These are phyloP conservation scores for Boletales sp. DNA, from an alignment of 768 basidiomycete species.

Conservation along the genomic window DNA sequence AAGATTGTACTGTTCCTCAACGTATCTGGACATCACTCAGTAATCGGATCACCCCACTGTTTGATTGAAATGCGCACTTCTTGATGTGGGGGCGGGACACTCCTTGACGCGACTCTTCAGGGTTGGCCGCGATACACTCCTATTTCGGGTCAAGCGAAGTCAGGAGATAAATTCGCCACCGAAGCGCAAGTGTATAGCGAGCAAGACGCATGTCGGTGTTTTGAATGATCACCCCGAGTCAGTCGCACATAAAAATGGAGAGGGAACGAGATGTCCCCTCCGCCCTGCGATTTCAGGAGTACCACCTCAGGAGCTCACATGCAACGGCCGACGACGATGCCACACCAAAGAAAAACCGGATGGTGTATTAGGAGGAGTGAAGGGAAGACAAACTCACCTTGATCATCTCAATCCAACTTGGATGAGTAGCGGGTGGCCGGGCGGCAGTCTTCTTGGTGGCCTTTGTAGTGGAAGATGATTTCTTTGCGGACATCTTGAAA, in stretches of 20 bases:
- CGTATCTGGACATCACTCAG: constrained; percentile 51
- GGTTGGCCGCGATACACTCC: constrained; percentile 77
- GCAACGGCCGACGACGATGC: constrained; percentile 2
- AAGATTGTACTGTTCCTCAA: constrained; percentile 80
- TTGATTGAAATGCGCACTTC: constrained; percentile 55
- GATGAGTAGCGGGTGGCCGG: constrained; percentile 35
- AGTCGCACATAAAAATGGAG: constrained; percentile 9
- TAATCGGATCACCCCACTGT: constrained; percentile 9
- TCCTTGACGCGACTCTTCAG: constrained; percentile 75
- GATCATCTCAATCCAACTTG: constrained; percentile 77
- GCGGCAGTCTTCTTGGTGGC: constrained; percentile 32
- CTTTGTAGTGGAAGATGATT: constrained; percentile 44
- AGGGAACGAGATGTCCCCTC: constrained; percentile 28
- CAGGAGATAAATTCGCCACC: constrained; percentile 15
- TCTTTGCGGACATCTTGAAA: constrained; percentile 38
- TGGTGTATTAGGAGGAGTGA: constrained; percentile 10
- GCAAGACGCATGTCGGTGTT: neutral
- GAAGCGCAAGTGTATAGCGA: constrained; percentile 9
- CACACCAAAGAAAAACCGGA: constrained; percentile 8
- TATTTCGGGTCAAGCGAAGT: constrained; percentile 33
- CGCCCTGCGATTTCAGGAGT: constrained; percentile 38
- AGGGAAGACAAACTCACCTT: constrained; percentile 47
- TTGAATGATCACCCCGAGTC: constrained; percentile 7
- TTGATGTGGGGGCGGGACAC: constrained; percentile 92
- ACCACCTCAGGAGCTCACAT: constrained; percentile 9